These are phyloP conservation scores for Maudiozyma bulderi DNA, from an alignment of 805 yeast genomes.

Conservation along the genomic window DNA sequence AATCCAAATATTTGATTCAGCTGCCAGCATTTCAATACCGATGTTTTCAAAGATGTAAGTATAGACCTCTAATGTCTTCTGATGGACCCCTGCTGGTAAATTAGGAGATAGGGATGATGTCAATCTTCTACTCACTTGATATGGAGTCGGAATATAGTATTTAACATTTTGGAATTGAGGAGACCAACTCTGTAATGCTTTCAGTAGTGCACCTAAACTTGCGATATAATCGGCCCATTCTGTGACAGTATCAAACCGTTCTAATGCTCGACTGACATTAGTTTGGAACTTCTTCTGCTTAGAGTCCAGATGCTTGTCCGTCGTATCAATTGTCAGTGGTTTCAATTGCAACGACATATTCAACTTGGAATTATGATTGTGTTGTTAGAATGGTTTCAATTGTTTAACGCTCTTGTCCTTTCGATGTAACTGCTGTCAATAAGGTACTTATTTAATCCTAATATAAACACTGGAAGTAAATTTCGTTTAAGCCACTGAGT, in stretches of 20 bases:
- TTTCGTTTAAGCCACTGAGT: no score
- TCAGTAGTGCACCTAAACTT: conserved; percentile 67
- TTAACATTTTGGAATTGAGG: conserved; percentile 29
- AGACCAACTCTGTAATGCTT: conserved; percentile 50
- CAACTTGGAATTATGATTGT: not conserved
- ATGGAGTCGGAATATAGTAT: conserved; percentile 58
- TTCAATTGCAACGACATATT: conserved; percentile 28
- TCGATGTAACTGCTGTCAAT: no score
- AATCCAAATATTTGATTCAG: conserved; percentile 65
- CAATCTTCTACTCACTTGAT: conserved; percentile 58
- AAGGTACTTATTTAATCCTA: no score
- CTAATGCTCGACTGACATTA: conserved; percentile 64
- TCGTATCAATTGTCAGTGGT: conserved; percentile 25
- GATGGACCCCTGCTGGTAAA: conserved; percentile 93
- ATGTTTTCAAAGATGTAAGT: conserved; percentile 56
- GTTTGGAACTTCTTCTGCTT: conserved; percentile 60
- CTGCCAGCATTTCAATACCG: conserved; percentile 44
- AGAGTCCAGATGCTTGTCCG: conserved; percentile 34
- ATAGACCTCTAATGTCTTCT: conserved; percentile 74
- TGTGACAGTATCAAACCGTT: conserved; percentile 66
- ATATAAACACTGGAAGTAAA: no score
- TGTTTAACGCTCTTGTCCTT: no score
- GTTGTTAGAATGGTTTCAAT: not conserved
- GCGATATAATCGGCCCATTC: conserved; percentile 99
- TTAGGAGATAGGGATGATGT: conserved; percentile 72